Base-by-base conservation (phyloP, 768 basidiomycete genomes). In the Collybia mongolica region DNA sequence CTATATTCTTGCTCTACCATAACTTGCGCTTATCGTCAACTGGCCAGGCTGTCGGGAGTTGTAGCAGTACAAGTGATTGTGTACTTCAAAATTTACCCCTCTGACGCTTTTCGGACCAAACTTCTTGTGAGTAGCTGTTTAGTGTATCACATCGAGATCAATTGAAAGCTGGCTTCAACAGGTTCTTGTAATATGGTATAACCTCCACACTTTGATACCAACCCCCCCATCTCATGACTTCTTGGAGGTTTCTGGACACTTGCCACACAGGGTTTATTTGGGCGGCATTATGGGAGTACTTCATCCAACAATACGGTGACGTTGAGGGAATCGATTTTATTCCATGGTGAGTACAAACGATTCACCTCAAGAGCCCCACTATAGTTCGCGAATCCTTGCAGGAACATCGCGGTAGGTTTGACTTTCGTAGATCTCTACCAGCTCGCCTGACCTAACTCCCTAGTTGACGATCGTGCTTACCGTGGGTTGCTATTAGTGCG, bases 211-310 rank as follows among this genome's bases (percentile, higher is more conserved):
- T 36, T 14, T 5, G 5, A 36, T 19, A 9, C 44, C 24, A 15
- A 19, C 18, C 5, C 11, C 12, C 20, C 38, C 20, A 40, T 29
- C 22, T 38, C 23, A 52, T 14, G 26, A 20, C 23, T n/a, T n/a
- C 44, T 11, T 17, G 18, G 23, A 75, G 73, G 72, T 6, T 67
- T 8, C 61, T 72, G 15, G 75, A 77, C 48, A 62, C 62, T 6
- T 54, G 57, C 1, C 75, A 77, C 51, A 74, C 72, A 0, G 54
- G 52, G 12, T 63, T 72, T 48, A 69, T 75, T 22, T 72, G 71
- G 66, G 53, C 60, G 3, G 62, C 71, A 3, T 51, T 73, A 9
- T 77, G 74, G 72, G 57, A 69, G 24, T 73, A 72, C 50, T 49
- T 74, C 5, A 71, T 75, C 22, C 46, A 44, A 0, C 49, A 67